A percentile compares a stretch with the other conserved stretches of the same genome.
These are phyloP conservation scores for Eudorina sp. DNA, from an alignment of 139 green algal species.

Conservation along the genomic window DNA sequence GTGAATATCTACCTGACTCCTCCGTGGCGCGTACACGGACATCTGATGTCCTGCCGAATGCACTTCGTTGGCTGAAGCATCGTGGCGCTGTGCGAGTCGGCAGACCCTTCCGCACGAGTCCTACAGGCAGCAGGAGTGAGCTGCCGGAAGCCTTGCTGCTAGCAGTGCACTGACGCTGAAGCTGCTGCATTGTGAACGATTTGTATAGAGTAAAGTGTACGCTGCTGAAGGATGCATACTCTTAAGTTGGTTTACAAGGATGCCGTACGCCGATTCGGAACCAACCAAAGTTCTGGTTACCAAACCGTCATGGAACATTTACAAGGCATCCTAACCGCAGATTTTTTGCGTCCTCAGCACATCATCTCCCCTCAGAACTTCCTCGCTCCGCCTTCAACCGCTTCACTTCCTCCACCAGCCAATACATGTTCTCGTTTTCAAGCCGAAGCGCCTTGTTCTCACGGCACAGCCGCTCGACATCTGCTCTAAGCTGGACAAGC, in stretches of 20 bases:
- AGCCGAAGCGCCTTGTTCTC: slow-evolving; percentile 55
- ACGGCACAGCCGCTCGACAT: slow-evolving; percentile 50
- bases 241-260: neutral
- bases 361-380: neutral
- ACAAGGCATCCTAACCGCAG: neutral
- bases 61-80: neutral
- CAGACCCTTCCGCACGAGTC: neutral
- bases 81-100: neutral
- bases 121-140: neutral
- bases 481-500: slow-evolving; percentile 1
- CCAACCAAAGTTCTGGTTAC: no score
- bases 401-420: slow-evolving; percentile 64
- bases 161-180: slow-evolving; percentile 17
- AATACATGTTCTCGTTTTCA: slow-evolving; percentile 62
- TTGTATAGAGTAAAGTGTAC: no score
- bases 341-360: neutral
- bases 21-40: slow-evolving; percentile 19
- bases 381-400: slow-evolving; percentile 28
- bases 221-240: neutral
- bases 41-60: no score
- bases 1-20: slow-evolving; percentile 25
- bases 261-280: neutral
- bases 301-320: no score
- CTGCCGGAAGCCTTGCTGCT: slow-evolving; percentile 1
- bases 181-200: slow-evolving; percentile 8